Evolutionary conservation across 1,284 basidiomycete genomes (phyloP).

Genomic region (Mycena sp.): DNA sequence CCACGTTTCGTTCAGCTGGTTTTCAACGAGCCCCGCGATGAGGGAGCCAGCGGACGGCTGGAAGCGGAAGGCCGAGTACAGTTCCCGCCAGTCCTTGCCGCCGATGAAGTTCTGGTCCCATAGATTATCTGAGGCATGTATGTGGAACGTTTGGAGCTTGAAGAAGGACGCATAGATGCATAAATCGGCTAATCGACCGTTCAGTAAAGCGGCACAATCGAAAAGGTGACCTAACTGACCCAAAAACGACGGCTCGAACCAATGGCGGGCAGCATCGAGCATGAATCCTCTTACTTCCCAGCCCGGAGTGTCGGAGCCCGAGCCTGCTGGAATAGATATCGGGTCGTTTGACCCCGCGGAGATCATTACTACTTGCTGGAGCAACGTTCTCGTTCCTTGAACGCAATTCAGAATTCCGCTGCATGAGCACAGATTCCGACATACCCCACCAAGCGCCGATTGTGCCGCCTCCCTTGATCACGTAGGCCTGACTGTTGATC

Average conservation of each 20-base stretch:
- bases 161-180: conserved; percentile 52
- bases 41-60: conserved; percentile 39
- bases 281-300: conserved; percentile 52
- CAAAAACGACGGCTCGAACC: conserved; percentile 44
- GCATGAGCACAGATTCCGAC: not conserved
- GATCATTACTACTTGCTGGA: conserved; percentile 44
- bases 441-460: conserved; percentile 49
- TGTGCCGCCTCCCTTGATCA: conserved; percentile 42
- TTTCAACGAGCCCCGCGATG: conserved; percentile 39
- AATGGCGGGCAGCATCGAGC: conserved; percentile 50
- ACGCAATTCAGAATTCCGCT: not conserved
- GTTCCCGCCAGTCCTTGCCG: conserved; percentile 41
- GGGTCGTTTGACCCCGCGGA: conserved; percentile 27
- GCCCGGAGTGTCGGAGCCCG: conserved; percentile 45
- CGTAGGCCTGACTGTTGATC: conserved; percentile 36
- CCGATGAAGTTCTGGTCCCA: conserved; percentile 44
- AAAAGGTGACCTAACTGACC: conserved; percentile 30
- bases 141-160: conserved; percentile 47
- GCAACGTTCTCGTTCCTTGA: conserved; percentile 43
- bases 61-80: conserved; percentile 51
- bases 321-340: conserved; percentile 38
- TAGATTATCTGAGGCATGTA: conserved; percentile 49
- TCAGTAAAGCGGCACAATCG: not conserved
- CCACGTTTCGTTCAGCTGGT: conserved; percentile 48
- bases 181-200: conserved; percentile 40